phyloP scores from a whole-genome alignment of 495 filamentous ascomycete genomes.

The Viridothelium virens region DNA sequence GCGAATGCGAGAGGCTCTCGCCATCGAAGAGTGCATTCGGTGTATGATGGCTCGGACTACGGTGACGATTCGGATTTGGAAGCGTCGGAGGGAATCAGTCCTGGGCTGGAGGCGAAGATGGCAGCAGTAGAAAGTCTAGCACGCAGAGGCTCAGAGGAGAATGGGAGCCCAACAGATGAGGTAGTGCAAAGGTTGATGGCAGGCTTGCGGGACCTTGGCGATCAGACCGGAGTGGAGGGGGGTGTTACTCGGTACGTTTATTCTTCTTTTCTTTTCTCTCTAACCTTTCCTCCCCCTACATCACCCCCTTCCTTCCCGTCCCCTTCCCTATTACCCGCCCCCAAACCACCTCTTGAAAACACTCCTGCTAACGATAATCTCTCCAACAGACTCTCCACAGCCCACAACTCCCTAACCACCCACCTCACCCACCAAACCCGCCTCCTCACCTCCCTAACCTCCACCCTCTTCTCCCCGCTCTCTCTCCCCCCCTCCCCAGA shows the following conservation, averaged over 20 bases:
- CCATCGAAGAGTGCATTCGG: conserved; percentile 44
- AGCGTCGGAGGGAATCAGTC: conserved; percentile 58
- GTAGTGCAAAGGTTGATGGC: conserved; percentile 66
- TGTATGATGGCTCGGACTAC: conserved; percentile 53
- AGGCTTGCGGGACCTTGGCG: conserved; percentile 65
- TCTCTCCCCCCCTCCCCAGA: conserved; percentile 5
- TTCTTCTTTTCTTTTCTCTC: conserved; percentile 10
- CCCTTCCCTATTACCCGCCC: conserved; percentile 10
- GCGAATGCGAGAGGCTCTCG: too few relatives aligned
- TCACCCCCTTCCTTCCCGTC: neutral
- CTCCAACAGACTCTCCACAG: conserved; percentile 65
- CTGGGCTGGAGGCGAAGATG: conserved; percentile 64
- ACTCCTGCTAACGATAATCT: too few relatives aligned
- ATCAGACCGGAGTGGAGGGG: conserved; percentile 73
- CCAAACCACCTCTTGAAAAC: too few relatives aligned
- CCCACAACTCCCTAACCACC: conserved; percentile 74
- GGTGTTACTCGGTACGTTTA: conserved; percentile 62
- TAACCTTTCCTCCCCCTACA: neutral
- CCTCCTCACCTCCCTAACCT: conserved; percentile 69
- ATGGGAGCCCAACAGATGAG: conserved; percentile 58
- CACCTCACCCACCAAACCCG: conserved; percentile 81
- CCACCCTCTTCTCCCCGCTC: conserved; percentile 42
- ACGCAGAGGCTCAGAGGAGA: conserved; percentile 62
- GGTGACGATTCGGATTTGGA: conserved; percentile 66
- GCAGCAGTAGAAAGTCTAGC: conserved; percentile 69